A percentile compares a stretch with the other conserved stretches of the same genome.
These are phyloP conservation scores for Chaetothyriales sp. DNA, from an alignment of 2,329 filamentous ascomycete genomes.

Conservation along the genomic window DNA sequence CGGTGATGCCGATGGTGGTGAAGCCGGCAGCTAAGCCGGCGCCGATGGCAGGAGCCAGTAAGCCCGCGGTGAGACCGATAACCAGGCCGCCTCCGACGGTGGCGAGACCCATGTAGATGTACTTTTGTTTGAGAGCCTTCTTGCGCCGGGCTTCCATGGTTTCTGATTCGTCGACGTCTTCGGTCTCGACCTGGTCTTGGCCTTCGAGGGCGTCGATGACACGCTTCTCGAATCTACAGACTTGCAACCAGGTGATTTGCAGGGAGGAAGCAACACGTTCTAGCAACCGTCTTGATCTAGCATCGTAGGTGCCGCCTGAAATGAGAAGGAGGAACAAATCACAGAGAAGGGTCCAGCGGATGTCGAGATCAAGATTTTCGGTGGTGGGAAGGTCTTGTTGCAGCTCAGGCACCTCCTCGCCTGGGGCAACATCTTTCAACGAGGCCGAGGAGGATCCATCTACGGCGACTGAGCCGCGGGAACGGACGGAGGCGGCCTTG, in stretches of 20 bases:
- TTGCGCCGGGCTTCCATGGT: slow-evolving; percentile 82
- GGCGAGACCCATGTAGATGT: slow-evolving; percentile 91
- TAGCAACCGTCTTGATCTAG: slow-evolving; percentile 69
- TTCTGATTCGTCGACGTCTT: slow-evolving; percentile 95
- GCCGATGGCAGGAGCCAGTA: slow-evolving; percentile 86
- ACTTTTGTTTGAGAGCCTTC: slow-evolving; percentile 63
- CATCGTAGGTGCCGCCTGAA: slow-evolving; percentile 85
- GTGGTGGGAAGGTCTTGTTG: slow-evolving; percentile 69
- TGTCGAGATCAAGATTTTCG: slow-evolving; percentile 81
- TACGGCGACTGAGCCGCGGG: too few species aligned
- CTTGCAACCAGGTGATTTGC: slow-evolving; percentile 77
- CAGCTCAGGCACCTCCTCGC: slow-evolving; percentile 63
- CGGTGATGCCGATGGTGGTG: slow-evolving; percentile 82
- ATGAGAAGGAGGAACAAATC: slow-evolving; percentile 93
- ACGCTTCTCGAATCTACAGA: slow-evolving; percentile 91
- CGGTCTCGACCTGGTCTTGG: slow-evolving; percentile 85
- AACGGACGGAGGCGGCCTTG: not conserved
- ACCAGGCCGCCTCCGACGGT: slow-evolving; percentile 91
- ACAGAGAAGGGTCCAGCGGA: slow-evolving; percentile 93
- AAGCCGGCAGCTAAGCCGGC: slow-evolving; percentile 88
- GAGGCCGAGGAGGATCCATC: slow-evolving; percentile 21
- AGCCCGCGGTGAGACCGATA: slow-evolving; percentile 83
- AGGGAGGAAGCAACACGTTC: slow-evolving; percentile 71
- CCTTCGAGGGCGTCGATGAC: slow-evolving; percentile 95
- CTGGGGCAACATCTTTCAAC: slow-evolving; percentile 44